Evolutionary conservation across 306 rosid genomes (phyloP).

Genomic region (Pueraria montana): DNA sequence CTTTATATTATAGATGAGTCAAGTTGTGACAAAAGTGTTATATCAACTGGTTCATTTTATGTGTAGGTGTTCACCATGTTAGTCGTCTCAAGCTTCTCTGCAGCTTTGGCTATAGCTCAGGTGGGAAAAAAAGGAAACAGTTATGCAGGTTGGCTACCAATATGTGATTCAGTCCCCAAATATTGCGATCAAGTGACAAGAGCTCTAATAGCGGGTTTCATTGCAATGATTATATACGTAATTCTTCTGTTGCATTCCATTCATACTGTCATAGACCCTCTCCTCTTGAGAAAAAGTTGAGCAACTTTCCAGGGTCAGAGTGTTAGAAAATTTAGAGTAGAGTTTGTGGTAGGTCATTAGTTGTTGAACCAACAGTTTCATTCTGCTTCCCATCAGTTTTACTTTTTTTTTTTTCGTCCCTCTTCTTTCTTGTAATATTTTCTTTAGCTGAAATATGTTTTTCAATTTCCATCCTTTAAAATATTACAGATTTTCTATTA

Average conservation of each 20-base stretch:
- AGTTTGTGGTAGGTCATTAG: background rate
- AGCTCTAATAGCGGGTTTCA: slow-evolving; percentile 62
- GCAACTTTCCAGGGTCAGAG: background rate
- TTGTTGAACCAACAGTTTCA: slow-evolving; percentile 10
- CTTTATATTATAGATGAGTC: background rate
- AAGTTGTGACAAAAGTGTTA: background rate
- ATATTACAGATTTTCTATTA: too few species aligned
- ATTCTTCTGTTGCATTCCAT: slow-evolving; percentile 67
- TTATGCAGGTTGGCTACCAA: slow-evolving; percentile 84
- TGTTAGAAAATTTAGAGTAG: background rate
- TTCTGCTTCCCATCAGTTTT: background rate
- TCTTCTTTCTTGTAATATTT: background rate
- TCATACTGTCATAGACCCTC: slow-evolving; percentile 69
- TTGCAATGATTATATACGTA: slow-evolving; percentile 53
- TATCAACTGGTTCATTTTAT: slow-evolving; percentile 38
- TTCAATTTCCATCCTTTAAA: background rate
- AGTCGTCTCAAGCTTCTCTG: slow-evolving; percentile 72
- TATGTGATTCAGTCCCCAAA: slow-evolving; percentile 70
- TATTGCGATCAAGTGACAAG: slow-evolving; percentile 70
- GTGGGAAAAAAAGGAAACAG: slow-evolving; percentile 79
- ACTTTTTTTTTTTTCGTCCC: background rate
- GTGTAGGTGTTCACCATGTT: slow-evolving; percentile 68
- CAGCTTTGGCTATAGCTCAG: slow-evolving; percentile 76
- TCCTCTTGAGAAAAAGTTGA: slow-evolving; percentile 60
- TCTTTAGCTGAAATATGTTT: background rate